Percentiles rank a stretch among this genome's conserved stretches.
phyloP scores from a whole-genome alignment of 1,139 yeast genomes.

The Pichia inconspicua region DNA sequence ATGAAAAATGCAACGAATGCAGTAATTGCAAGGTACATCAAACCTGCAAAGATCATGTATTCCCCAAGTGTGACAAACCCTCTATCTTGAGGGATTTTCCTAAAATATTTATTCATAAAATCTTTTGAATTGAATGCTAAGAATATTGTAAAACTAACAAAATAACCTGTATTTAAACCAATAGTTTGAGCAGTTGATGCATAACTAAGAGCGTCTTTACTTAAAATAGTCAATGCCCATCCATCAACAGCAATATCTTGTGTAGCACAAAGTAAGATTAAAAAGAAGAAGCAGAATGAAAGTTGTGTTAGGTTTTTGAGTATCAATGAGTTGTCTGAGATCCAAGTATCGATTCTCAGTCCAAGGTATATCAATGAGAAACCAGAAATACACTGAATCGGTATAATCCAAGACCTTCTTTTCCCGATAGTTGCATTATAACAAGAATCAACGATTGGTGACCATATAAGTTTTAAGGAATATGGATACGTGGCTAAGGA shows the following conservation, averaged over 20 bases:
- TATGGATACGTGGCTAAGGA: constrained; percentile 92
- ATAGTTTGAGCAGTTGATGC: constrained; percentile 97
- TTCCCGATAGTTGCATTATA: constrained; percentile 66
- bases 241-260: constrained; percentile 99
- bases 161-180: constrained; percentile 90
- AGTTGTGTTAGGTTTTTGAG: constrained; percentile 46
- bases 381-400: constrained; percentile 76
- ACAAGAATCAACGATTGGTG: constrained; percentile 89
- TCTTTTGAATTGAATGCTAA: constrained; percentile 87
- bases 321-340: constrained; percentile 39
- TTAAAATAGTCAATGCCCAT: constrained; percentile 88
- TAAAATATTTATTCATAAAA: constrained; percentile 77
- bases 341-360: constrained; percentile 43
- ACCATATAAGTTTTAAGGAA: constrained; percentile 86
- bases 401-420: constrained; percentile 90
- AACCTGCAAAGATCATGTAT: constrained; percentile 74
- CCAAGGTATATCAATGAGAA: constrained; percentile 61
- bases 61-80: constrained; percentile 71
- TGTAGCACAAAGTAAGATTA: constrained; percentile 89
- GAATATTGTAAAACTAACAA: constrained; percentile 82
- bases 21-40: constrained; percentile 63
- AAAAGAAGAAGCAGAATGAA: constrained; percentile 53
- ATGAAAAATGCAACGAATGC: constrained; percentile 46
- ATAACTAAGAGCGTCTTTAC: constrained; percentile 73
- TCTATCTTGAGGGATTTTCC: constrained; percentile 48